phyloP scores from a whole-genome alignment of 345 rosid genomes.

The Eucalyptus cloeziana region DNA sequence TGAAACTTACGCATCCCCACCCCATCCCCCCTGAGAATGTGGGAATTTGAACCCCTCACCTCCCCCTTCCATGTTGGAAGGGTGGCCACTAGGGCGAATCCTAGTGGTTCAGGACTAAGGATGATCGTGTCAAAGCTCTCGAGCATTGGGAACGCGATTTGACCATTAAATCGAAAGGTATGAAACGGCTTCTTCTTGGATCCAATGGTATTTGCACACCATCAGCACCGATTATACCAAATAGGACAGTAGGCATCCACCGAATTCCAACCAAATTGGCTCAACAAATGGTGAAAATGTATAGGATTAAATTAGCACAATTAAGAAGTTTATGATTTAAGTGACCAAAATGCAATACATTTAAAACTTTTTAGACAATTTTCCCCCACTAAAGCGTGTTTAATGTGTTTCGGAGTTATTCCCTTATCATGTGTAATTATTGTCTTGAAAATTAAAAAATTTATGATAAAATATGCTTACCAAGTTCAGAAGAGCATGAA shows the following conservation, averaged over 20 bases:
- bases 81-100: too few species aligned
- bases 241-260: rapidly evolving
- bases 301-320: too few species aligned
- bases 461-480: background rate
- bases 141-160: background rate
- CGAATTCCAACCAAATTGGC: background rate
- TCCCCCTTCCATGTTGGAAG: too few species aligned
- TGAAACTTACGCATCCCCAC: too few species aligned
- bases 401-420: background rate
- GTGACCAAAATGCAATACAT: too few species aligned
- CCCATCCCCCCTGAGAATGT: too few species aligned
- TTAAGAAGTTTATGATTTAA: too few species aligned
- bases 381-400: too few species aligned
- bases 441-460: background rate
- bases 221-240: too few species aligned
- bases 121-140: background rate
- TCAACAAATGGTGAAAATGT: too few species aligned
- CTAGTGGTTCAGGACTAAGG: background rate
- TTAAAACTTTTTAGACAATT: too few species aligned
- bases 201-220: background rate
- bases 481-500: rapidly evolving
- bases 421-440: background rate
- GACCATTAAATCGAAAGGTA: background rate
- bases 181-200: background rate
- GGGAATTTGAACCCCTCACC: too few species aligned